Evolutionary conservation across 2,329 filamentous ascomycete genomes (phyloP), one percentile per base, ranked within the genome.

Genomic region (Bisporella sp.): DNA sequence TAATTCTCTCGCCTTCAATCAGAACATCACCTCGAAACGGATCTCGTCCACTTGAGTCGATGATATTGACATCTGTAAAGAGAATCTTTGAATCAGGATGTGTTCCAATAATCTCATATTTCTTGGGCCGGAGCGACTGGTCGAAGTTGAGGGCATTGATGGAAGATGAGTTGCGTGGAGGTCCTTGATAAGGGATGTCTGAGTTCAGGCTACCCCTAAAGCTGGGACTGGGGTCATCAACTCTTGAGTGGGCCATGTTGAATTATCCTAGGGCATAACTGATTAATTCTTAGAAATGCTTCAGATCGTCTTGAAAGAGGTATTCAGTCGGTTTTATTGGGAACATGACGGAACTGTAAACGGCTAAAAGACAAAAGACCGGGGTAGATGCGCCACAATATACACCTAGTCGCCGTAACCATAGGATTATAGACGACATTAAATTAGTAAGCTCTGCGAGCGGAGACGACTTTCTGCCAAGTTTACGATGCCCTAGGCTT

Each of bases 1-100:
- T 48, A 31, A 66, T 64, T 13, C 54, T 54, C 44, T 49, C 55
- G 39, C 59, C 60, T 54, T 63, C 57, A 32, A 67, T 60, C 3
- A 66, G 54, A 11, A 66, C 64, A 52, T 66, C 60, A 1, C 65
- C 65, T 0, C 39, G 49, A 46, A 62, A 66, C 3, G 61, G 61
- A 8, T 62, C 58, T 5, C 51, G 50, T 3, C 65, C 64, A 1
- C 64, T 66, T 3, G 62, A 64, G 31, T 67, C 65, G 5, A 67
- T 56, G 13, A 67, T 64, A 29, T 62, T 60, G 21, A 66, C 64
- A 42, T 66, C 55, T 5, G 54, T 54, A 51, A 67, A 64, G 5
- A 67, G 48, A 29, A 66, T 63, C 28, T 53, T 62, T 12, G 57
- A 59, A 2, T 56, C 51, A 7, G 57, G 54, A 41, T 57, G 53